A percentile compares a stretch with the other conserved stretches of the same genome.
phyloP scores from a whole-genome alignment of 371 early-diverging fungal species.

The Rhizopus microsporus region DNA sequence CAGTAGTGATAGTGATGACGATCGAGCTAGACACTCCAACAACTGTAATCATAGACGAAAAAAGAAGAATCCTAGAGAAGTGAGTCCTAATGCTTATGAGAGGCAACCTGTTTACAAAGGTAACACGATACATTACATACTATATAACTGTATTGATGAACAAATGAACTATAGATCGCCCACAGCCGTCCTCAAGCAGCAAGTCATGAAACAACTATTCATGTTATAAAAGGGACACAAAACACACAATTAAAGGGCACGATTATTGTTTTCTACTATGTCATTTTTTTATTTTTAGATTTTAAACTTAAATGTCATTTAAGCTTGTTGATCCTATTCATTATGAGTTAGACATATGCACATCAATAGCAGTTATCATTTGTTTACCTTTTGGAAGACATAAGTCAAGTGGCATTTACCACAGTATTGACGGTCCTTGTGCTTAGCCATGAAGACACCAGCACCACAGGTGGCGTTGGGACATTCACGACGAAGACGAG shows the following conservation, averaged over 20 bases:
- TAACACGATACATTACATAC: not conserved
- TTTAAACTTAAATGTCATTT: conserved; percentile 9
- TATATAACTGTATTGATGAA: not conserved
- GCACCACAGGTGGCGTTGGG: conserved; percentile 95
- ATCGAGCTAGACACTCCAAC: conserved; percentile 33
- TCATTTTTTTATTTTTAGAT: not conserved
- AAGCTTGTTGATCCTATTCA: conserved; percentile 23
- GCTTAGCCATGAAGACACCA: conserved; percentile 98
- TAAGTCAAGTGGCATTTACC: conserved; percentile 70
- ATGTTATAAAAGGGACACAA: not conserved
- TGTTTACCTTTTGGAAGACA: conserved; percentile 53
- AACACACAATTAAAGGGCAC: not conserved
- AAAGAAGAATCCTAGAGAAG: conserved; percentile 49
- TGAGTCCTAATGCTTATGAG: conserved; percentile 73
- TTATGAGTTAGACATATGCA: not conserved
- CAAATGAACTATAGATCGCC: not conserved
- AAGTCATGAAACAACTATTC: not conserved
- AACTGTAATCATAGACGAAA: conserved; percentile 36
- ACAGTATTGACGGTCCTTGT: conserved; percentile 96
- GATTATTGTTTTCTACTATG: not conserved
- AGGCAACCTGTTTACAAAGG: conserved; percentile 62
- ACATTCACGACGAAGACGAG: conserved; percentile 97
- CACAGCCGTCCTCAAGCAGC: not conserved
- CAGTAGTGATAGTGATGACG: conserved; percentile 33
- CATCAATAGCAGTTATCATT: no score